Conservation (phyloP, 1,139 yeast genomes). For the Geotrichum histeridarum region DNA sequence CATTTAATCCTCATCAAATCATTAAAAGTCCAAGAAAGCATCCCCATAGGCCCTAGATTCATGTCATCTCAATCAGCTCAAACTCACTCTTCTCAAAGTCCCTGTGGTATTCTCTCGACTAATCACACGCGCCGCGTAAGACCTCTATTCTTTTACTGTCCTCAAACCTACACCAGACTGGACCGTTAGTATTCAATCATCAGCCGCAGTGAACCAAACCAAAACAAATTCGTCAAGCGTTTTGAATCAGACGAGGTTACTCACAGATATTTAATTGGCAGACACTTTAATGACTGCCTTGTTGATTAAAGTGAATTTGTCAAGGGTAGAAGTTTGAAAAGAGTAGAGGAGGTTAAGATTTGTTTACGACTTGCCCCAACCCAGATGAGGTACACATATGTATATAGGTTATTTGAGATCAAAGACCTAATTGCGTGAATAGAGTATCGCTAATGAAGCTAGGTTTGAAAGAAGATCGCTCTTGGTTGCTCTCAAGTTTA, state of each 20-base stretch:
- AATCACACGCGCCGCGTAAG: too few relatives aligned
- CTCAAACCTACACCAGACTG: too few relatives aligned
- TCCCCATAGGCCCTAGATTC: background rate
- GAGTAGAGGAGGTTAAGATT: too few relatives aligned
- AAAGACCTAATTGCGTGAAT: background rate
- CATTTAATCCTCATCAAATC: slow-evolving; percentile 1
- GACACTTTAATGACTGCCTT: too few relatives aligned
- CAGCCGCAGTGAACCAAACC: too few relatives aligned
- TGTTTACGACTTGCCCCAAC: background rate
- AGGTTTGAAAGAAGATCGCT: slow-evolving; percentile 14
- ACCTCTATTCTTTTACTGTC: too few relatives aligned
- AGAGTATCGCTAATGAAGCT: slow-evolving; percentile 16
- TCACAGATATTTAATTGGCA: too few relatives aligned
- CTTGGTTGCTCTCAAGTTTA: slow-evolving; percentile 25
- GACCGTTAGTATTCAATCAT: too few relatives aligned
- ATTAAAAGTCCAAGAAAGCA: background rate
- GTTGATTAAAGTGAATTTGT: too few relatives aligned
- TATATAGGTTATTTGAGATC: background rate
- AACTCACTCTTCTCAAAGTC: slow-evolving; percentile 7
- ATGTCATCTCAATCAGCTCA: background rate
- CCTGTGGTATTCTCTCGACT: slow-evolving; percentile 2
- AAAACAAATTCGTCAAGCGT: too few relatives aligned
- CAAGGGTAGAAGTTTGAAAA: too few relatives aligned
- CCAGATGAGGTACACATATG: background rate
- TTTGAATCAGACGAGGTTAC: too few relatives aligned